These are phyloP conservation scores for Rhododendron mucronatum DNA, from an alignment of 148 eudicot genomes.

Conservation along the genomic window DNA sequence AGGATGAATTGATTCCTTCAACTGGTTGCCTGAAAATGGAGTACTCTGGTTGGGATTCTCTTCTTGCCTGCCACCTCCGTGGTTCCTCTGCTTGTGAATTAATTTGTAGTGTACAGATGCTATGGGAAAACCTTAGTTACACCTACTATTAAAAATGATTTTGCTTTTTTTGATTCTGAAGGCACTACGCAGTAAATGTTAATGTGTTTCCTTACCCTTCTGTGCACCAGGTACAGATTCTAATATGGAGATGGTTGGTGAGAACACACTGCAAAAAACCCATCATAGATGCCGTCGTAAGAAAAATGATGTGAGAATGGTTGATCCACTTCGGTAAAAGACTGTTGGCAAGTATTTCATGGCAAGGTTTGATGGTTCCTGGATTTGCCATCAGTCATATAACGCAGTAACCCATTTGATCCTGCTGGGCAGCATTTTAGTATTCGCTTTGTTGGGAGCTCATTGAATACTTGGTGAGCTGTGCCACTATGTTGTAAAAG, in stretches of 20 bases:
- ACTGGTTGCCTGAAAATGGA: no score
- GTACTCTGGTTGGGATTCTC: neutral
- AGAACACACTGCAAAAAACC: conserved; percentile 58
- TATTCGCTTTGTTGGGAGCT: neutral
- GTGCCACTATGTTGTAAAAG: neutral
- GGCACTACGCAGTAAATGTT: neutral
- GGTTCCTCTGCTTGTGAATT: neutral
- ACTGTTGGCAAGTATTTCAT: neutral
- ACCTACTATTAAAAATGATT: neutral
- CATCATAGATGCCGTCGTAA: conserved; percentile 76
- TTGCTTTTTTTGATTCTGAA: neutral
- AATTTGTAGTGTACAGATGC: neutral
- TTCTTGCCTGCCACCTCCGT: neutral
- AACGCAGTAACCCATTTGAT: neutral
- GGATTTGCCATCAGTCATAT: neutral
- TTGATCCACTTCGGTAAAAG: conserved; percentile 34
- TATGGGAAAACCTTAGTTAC: neutral
- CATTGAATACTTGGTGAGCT: neutral
- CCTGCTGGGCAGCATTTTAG: neutral
- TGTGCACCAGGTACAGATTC: conserved; percentile 23
- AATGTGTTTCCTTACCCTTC: neutral
- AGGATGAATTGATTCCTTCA: neutral
- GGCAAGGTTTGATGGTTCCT: neutral
- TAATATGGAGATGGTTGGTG: conserved; percentile 55
- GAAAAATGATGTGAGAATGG: conserved; percentile 68